Base-by-base conservation (phyloP, 1,284 basidiomycete genomes). In the Papiliotrema nemorosa region DNA sequence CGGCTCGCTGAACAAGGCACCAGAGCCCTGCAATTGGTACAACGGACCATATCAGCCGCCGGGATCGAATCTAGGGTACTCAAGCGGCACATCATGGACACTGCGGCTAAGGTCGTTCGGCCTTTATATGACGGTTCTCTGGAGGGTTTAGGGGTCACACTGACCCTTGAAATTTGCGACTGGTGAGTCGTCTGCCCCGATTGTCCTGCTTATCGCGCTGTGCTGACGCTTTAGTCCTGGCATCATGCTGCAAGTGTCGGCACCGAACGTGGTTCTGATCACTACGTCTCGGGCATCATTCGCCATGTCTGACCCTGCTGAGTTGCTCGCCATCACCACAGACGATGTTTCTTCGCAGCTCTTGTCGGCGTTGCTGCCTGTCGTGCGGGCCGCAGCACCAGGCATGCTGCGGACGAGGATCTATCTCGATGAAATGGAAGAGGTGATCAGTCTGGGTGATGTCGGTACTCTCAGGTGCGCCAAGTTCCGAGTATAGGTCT, bases 371-470 rank as follows among this genome's bases (percentile, higher is more conserved):
- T 36, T 54, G 3, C 36, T 46, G n/a, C 22, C 45, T 2, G 20
- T 41, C 2, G 24, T 58, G 21, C 44, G 35, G 27, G 31, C 44
- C 18, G 50, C 25, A 14, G 36, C 22, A 18, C 13, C 26, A 12
- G 52, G 43, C 3, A 44, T 45, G 13, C 47, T 42, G 16, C 31
- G 38, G 29, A 13, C 36, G 13, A 35, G 43, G 14, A 38, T 63
- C 12, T 66, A 63, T 52, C 54, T 59, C 14, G 66, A 67, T 46
- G 61, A 66, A 45, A 51, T 69, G 13, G 65, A 69, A 49, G 53
- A 54, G 2, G 37, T 44, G 12, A 51, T 67, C 18, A 45, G 57
- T 18, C 50, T 62, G 5, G 53, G 44, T 16, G 33, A 34, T 3
- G 24, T 52, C 2, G 61, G 62, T 3, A 41, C 52, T 3, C 42